Conservation (phyloP, 805 yeast species). For the Pichia nanzhaoensis region DNA sequence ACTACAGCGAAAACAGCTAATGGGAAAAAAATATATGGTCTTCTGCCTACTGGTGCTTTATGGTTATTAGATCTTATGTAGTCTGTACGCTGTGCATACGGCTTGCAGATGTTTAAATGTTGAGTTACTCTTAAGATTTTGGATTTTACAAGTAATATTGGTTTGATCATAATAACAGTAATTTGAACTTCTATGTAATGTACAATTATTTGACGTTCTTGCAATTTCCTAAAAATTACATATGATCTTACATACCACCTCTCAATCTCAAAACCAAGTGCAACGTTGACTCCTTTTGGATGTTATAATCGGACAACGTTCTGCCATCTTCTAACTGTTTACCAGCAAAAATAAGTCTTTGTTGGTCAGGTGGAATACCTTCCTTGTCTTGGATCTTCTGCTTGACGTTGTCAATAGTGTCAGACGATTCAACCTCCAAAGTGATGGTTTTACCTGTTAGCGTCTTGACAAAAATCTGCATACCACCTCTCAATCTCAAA, state of each 20-base stretch:
- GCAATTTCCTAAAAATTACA: too few species aligned
- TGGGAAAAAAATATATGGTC: too few species aligned
- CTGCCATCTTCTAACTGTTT: slow-evolving; percentile 99
- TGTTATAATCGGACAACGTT: slow-evolving; percentile 98
- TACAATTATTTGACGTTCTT: too few species aligned
- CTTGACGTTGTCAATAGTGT: slow-evolving; percentile 95
- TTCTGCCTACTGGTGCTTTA: too few species aligned
- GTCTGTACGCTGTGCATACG: too few species aligned
- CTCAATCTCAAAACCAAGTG: slow-evolving; percentile 95
- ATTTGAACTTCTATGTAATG: too few species aligned
- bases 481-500: slow-evolving; percentile 84
- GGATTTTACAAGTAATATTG: too few species aligned
- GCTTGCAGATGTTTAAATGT: too few species aligned
- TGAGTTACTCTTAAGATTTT: too few species aligned
- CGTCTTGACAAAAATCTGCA: slow-evolving; percentile 22
- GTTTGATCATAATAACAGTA: too few species aligned
- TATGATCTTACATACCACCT: slow-evolving; percentile 49
- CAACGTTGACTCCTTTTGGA: slow-evolving; percentile 98
- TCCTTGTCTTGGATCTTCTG: slow-evolving; percentile 96
- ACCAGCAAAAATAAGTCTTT: slow-evolving; percentile 99
- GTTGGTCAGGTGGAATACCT: slow-evolving; percentile 99
- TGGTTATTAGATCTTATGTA: too few species aligned
- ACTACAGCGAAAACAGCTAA: too few species aligned
- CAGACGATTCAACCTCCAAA: slow-evolving; percentile 95
- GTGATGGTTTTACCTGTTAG: slow-evolving; percentile 66